Evolutionary conservation across 169 alveolate genomes (phyloP).

Genomic region (Plasmodium gaboni): DNA sequence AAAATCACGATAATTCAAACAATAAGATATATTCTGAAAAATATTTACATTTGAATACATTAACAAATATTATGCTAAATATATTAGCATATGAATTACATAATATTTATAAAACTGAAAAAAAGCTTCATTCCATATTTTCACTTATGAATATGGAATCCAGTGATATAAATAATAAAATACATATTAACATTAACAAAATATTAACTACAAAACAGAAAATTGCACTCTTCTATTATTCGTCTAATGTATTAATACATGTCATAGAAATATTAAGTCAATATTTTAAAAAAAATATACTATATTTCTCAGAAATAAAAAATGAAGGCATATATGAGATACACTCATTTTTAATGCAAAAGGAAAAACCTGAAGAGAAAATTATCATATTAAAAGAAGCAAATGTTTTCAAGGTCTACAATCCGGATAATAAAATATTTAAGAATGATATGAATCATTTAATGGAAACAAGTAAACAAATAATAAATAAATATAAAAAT

Average conservation of each 20-base stretch:
- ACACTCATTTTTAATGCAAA: constrained; percentile 19
- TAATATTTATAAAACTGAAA: constrained; percentile 13
- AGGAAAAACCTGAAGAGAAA: constrained; percentile 1
- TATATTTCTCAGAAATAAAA: constrained; percentile 22
- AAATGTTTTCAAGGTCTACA: constrained; percentile 18
- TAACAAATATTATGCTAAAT: constrained; percentile 50
- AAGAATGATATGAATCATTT: constrained; percentile 15
- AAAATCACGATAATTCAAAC: background rate
- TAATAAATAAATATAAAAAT: background rate
- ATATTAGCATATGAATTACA: constrained; percentile 68
- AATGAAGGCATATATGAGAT: constrained; percentile 31
- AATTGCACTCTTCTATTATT: constrained; percentile 56
- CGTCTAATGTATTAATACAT: constrained; percentile 38
- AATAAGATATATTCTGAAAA: too few relatives aligned
- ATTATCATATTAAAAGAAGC: constrained; percentile 43
- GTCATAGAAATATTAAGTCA: constrained; percentile 61
- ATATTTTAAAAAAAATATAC: constrained; percentile 37
- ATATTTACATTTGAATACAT: constrained; percentile 20
- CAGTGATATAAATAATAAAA: constrained; percentile 16
- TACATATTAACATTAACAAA: constrained; percentile 29
- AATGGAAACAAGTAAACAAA: constrained; percentile 27
- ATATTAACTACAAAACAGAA: constrained; percentile 31
- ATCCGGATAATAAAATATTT: constrained; percentile 15
- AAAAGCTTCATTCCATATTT: constrained; percentile 34
- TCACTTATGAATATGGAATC: constrained; percentile 25